Conservation (phyloP, 2,329 filamentous ascomycete genomes). For the Mycosphaerella sp. region DNA sequence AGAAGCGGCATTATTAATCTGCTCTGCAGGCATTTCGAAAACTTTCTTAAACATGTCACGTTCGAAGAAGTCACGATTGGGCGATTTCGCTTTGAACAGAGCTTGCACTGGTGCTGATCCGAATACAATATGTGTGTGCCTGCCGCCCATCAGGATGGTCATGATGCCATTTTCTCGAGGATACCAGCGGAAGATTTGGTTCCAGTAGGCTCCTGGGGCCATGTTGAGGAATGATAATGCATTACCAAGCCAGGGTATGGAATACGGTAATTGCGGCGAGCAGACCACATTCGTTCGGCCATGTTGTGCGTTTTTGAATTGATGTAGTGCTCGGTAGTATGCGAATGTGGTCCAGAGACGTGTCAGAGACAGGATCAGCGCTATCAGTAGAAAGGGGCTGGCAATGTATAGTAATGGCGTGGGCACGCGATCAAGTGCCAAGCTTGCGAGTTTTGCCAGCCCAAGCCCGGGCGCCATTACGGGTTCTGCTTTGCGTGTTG, state of each 20-base stretch:
- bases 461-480: neutral
- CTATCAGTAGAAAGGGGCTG: slow-evolving; percentile 14
- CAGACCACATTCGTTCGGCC: slow-evolving; percentile 16
- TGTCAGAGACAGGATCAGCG: slow-evolving; percentile 12
- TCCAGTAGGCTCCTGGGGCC: slow-evolving; percentile 27
- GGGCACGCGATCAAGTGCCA: neutral
- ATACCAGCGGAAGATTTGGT: slow-evolving; percentile 26
- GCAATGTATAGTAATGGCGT: slow-evolving; percentile 7
- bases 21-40: slow-evolving; percentile 23
- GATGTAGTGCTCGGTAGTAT: slow-evolving; percentile 21
- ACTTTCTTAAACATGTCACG: slow-evolving; percentile 24
- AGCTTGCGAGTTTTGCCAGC: neutral
- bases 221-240: slow-evolving; percentile 26
- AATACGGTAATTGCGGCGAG: slow-evolving; percentile 28
- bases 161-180: slow-evolving; percentile 26
- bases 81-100: slow-evolving; percentile 26
- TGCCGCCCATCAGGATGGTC: slow-evolving; percentile 29
- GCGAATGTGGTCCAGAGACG: slow-evolving; percentile 23
- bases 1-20: slow-evolving; percentile 21
- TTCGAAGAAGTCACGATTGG: slow-evolving; percentile 27
- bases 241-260: slow-evolving; percentile 29
- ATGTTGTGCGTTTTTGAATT: slow-evolving; percentile 7
- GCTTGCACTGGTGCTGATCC: slow-evolving; percentile 25
- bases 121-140: slow-evolving; percentile 28
- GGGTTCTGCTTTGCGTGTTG: too few species aligned